phyloP scores from a whole-genome alignment of 1,284 basidiomycete species.

The Ganoderma lingzhi region DNA sequence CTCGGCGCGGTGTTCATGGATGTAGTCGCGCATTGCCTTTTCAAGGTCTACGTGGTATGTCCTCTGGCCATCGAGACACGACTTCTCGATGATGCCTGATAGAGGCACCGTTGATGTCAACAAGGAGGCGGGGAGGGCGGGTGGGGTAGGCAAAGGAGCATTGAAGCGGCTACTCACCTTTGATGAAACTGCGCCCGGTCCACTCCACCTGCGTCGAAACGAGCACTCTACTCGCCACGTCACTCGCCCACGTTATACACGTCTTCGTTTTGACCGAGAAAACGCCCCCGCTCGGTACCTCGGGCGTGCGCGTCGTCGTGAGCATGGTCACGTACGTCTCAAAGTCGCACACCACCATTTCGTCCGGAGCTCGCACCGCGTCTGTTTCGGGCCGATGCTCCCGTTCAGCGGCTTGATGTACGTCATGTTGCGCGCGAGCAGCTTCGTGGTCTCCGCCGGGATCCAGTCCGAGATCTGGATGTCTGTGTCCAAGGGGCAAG shows the following conservation, averaged over 20 bases:
- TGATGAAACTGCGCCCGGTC: conserved; percentile 96
- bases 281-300: conserved; percentile 92
- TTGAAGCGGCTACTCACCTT: conserved; percentile 62
- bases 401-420: conserved; percentile 96
- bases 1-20: conserved; percentile 87
- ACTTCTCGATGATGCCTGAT: conserved; percentile 92
- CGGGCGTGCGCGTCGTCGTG: conserved; percentile 93
- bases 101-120: background rate
- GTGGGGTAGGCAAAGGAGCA: background rate
- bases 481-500: conserved; percentile 56
- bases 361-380: conserved; percentile 95
- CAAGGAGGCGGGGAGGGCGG: background rate
- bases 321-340: conserved; percentile 86
- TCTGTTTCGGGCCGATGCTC: conserved; percentile 92
- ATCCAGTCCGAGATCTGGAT: conserved; percentile 94
- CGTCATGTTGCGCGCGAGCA: conserved; percentile 87
- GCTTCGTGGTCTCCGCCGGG: conserved; percentile 72
- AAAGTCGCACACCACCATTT: conserved; percentile 83
- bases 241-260: conserved; percentile 93
- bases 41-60: conserved; percentile 89
- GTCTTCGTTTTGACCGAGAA: conserved; percentile 95
- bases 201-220: conserved; percentile 96
- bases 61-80: conserved; percentile 95
- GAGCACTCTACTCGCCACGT: conserved; percentile 78
- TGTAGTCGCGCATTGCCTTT: conserved; percentile 86